phyloP scores from a whole-genome alignment of 2,329 filamentous ascomycete genomes.

The Cercospora sojina region DNA sequence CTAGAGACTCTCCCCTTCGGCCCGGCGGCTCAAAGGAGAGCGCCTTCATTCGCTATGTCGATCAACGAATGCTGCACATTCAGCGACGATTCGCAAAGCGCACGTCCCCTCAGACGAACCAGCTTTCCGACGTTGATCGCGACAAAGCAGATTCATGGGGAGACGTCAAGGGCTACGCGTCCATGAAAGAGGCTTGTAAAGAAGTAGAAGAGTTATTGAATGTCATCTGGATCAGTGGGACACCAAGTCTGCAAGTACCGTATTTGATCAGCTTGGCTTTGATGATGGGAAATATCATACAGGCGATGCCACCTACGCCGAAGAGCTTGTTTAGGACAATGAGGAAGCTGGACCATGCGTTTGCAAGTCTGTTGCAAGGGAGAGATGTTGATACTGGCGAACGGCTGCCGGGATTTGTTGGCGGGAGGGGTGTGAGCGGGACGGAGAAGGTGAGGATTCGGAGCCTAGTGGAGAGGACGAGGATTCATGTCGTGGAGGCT shows the following conservation, averaged over 20 bases:
- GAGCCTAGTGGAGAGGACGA: constrained; percentile 74
- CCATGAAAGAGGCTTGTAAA: constrained; percentile 67
- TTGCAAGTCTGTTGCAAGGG: constrained; percentile 71
- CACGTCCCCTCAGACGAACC: constrained; percentile 28
- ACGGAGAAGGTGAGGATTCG: constrained; percentile 88
- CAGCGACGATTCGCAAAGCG: constrained; percentile 56
- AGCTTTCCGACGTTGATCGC: constrained; percentile 27
- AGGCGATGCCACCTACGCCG: constrained; percentile 68
- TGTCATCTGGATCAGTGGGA: constrained; percentile 82
- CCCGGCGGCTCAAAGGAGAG: constrained; percentile 60
- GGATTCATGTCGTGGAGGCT: constrained; percentile 67
- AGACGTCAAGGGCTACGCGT: constrained; percentile 54
- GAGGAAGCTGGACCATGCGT: constrained; percentile 78
- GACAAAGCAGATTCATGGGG: constrained; percentile 40
- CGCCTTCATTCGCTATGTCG: constrained; percentile 57
- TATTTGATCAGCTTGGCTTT: constrained; percentile 78
- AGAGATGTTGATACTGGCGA: constrained; percentile 65
- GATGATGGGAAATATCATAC: constrained; percentile 68
- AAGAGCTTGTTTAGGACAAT: constrained; percentile 69
- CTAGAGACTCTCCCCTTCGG: constrained; percentile 53
- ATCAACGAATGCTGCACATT: constrained; percentile 52
- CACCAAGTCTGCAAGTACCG: constrained; percentile 79
- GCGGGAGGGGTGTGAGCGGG: constrained; percentile 63
- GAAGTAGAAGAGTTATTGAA: constrained; percentile 76
- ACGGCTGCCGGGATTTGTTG: constrained; percentile 68